Percentiles rank a stretch among this genome's conserved stretches.
These are phyloP conservation scores for Acacia acuminata DNA, from an alignment of 306 rosid species.

Conservation along the genomic window DNA sequence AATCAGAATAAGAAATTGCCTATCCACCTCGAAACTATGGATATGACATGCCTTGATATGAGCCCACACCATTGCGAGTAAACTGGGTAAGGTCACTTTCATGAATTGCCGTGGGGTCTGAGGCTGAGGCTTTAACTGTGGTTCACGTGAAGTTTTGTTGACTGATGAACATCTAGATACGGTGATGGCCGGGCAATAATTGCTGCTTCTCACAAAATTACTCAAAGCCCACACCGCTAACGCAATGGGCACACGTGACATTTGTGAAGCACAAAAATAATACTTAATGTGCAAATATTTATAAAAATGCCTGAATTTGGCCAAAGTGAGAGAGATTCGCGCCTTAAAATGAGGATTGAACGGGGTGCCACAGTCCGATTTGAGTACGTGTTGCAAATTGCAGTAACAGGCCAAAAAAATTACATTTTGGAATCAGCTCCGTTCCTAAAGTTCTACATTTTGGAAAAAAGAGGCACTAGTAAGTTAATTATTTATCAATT, in stretches of 20 bases:
- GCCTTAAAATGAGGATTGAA: neutral
- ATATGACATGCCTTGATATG: too few relatives aligned
- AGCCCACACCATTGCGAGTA: too few relatives aligned
- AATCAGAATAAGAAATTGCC: too few relatives aligned
- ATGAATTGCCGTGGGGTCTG: neutral
- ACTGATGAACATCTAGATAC: neutral
- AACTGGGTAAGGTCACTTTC: neutral
- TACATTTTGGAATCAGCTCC: too few relatives aligned
- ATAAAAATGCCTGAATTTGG: neutral
- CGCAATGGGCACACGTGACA: neutral
- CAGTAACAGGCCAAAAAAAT: neutral
- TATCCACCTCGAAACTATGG: too few relatives aligned
- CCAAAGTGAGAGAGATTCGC: neutral
- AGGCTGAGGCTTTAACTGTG: neutral
- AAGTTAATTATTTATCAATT: neutral
- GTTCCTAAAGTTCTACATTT: too few relatives aligned
- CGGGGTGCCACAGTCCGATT: neutral
- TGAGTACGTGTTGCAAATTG: neutral
- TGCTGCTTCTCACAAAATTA: neutral
- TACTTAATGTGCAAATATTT: neutral
- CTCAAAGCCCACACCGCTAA: neutral
- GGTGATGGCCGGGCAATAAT: neutral
- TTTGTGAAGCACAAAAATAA: neutral
- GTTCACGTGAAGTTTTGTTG: neutral
- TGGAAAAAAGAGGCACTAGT: neutral